Evolutionary conservation across 768 basidiomycete genomes (phyloP), one percentile per base, ranked within the genome.

Genomic region (Lentinula sp.): DNA sequence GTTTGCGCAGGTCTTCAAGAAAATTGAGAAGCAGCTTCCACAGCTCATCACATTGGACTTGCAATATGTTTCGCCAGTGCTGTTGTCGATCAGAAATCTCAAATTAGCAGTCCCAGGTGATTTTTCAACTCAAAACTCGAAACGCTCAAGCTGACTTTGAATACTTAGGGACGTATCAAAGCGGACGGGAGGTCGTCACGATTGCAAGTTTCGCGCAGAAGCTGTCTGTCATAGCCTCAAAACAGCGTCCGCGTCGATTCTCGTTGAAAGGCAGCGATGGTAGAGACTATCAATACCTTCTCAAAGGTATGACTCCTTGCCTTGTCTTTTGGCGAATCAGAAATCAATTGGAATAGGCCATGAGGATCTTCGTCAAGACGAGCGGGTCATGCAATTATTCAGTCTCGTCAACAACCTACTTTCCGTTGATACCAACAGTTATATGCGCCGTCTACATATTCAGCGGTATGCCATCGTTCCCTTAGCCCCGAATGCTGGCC

Each of bases 341-440:
- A 45, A 5, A 37, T 37, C 21, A 32, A 10, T 52, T 2, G 32
- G 35, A 48, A 10, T 64, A 95, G 94, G 97, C 7, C 97, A 99
- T 73, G 97, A 99, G 76, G 97, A 99, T 76, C 80, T 99, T 55
- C 94, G 97, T 43, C 97, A 98, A 74, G 97, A 99, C 70, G 97
- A 99, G 68, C 85, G 97, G 63, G 97, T 98, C 60, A 98, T 98
- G 96, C 97, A 99, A 72, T 82, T 98, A 18, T 98, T 98, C 73
- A 91, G 97, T 62, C 86, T 99, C 51, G 91, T 98, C 67, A 99
- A 99, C 73, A 96, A 93, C 0, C 76, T 98, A 2, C 85, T 99
- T 32, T 88, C 91, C 6, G 87, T 93, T 18, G 96, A 99, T 68
- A 91, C 94, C 21, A 86, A 91, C 69, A 94, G 93, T 70, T 98